Conservation (phyloP, 768 basidiomycete genomes). For the Naganishia randhawae region DNA sequence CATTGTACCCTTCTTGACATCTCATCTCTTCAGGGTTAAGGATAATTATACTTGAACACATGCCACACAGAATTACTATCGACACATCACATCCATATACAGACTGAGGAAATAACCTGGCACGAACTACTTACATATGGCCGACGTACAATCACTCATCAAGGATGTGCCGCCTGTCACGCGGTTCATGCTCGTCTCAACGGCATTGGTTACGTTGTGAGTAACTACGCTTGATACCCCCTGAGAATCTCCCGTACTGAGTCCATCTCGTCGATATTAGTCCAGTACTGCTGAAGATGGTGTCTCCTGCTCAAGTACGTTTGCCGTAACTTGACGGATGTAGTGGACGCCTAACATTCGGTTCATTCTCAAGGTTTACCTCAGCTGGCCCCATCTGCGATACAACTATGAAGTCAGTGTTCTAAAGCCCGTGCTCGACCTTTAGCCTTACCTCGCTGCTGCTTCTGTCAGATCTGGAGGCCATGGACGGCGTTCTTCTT, state of each 20-base stretch:
- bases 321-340: neutral
- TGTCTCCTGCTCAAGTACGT: conserved; percentile 31
- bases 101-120: neutral
- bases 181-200: conserved; percentile 38
- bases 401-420: conserved; percentile 37
- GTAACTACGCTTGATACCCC: conserved; percentile 7
- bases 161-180: conserved; percentile 47
- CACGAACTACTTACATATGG: conserved; percentile 31
- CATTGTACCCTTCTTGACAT: neutral
- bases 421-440: neutral
- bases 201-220: conserved; percentile 41
- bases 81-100: neutral
- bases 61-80: too few relatives aligned
- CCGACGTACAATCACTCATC: conserved; percentile 39
- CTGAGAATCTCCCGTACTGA: neutral
- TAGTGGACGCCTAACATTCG: neutral
- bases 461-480: conserved; percentile 40
- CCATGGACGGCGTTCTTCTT: conserved; percentile 47
- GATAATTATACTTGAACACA: too few relatives aligned
- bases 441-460: neutral
- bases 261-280: conserved; percentile 24
- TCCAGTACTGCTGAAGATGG: conserved; percentile 39
- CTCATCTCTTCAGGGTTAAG: too few relatives aligned
- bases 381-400: conserved; percentile 37
- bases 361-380: conserved; percentile 34